Percentiles rank a stretch among this genome's conserved stretches.
Evolutionary conservation across 23 red algal species (phyloP).

Genomic region (Gracilaria gracilis): DNA sequence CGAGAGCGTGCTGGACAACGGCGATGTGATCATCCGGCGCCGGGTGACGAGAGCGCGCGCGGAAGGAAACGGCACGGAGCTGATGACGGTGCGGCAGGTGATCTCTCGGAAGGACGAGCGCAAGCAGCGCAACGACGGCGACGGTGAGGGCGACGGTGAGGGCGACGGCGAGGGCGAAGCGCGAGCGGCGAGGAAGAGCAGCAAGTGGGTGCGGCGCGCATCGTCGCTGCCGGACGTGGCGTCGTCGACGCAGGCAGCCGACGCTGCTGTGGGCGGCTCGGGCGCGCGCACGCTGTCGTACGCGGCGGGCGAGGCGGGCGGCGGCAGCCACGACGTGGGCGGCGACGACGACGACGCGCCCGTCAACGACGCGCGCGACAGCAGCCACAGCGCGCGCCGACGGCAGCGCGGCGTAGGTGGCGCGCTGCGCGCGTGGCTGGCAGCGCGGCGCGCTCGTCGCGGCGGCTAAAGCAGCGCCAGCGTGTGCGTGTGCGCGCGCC

Average conservation of each 20-base stretch:
- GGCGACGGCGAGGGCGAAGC: not conserved
- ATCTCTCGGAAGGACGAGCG: slow-evolving; percentile 25
- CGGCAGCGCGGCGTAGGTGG: not conserved
- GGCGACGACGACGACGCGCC: not conserved
- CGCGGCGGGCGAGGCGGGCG: too few relatives aligned
- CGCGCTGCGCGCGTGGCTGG: slow-evolving; percentile 10
- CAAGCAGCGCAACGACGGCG: not conserved
- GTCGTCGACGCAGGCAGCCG: not conserved
- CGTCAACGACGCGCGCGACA: too few relatives aligned
- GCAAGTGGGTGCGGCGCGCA: not conserved
- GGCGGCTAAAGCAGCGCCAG: not conserved
- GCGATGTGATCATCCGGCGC: slow-evolving; percentile 51
- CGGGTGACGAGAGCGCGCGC: slow-evolving; percentile 29
- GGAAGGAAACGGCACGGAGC: slow-evolving; percentile 30
- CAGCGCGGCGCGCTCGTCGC: not conserved
- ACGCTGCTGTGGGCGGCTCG: not conserved
- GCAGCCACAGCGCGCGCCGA: not conserved
- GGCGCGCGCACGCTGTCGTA: not conserved
- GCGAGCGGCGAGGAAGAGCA: not conserved
- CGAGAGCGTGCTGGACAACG: slow-evolving; percentile 50
- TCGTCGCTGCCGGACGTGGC: slow-evolving; percentile 20
- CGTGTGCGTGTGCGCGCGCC: not conserved
- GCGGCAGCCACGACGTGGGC: not conserved
- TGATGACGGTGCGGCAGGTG: slow-evolving; percentile 37
- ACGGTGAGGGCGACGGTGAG: not conserved